These are phyloP conservation scores for Ascochyta fabae DNA, from an alignment of 2,329 filamentous ascomycete species.

Conservation along the genomic window DNA sequence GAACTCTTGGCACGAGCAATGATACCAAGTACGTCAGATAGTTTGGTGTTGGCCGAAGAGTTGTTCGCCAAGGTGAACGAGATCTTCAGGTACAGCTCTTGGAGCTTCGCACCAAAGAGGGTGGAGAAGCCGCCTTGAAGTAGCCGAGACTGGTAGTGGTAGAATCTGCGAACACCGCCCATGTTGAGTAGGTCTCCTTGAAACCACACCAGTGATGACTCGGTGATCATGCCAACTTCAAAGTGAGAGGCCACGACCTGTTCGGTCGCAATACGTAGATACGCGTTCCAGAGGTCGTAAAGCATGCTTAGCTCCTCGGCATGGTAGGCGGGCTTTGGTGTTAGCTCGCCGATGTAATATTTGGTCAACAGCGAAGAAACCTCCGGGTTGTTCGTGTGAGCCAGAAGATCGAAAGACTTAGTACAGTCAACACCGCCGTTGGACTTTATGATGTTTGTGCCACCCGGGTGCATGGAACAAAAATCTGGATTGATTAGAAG, in stretches of 20 bases:
- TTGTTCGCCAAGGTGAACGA: slow-evolving; percentile 35
- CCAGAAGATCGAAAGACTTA: slow-evolving; percentile 89
- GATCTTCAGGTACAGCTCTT: slow-evolving; percentile 35
- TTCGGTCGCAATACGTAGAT: slow-evolving; percentile 29
- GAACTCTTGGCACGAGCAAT: slow-evolving; percentile 55
- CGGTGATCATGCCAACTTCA: slow-evolving; percentile 33
- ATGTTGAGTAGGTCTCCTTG: slow-evolving; percentile 36
- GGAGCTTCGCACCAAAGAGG: slow-evolving; percentile 32
- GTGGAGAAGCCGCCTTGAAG: slow-evolving; percentile 32
- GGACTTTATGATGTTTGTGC: slow-evolving; percentile 81
- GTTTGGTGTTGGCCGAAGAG: slow-evolving; percentile 37
- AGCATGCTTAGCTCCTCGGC: slow-evolving; percentile 32
- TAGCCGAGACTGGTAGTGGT: slow-evolving; percentile 35
- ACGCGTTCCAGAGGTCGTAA: slow-evolving; percentile 34
- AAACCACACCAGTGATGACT: slow-evolving; percentile 33
- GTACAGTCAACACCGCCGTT: slow-evolving; percentile 88
- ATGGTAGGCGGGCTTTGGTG: slow-evolving; percentile 28
- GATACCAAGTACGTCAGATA: slow-evolving; percentile 56
- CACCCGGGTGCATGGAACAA: slow-evolving; percentile 80
- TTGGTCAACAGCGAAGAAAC: slow-evolving; percentile 51
- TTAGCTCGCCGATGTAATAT: slow-evolving; percentile 34
- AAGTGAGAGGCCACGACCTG: slow-evolving; percentile 32
- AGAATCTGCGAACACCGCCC: slow-evolving; percentile 36
- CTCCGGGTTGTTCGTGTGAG: slow-evolving; percentile 85
- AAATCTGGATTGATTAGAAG: slow-evolving; percentile 61